Evolutionary conservation across 208 protist species (phyloP), one percentile per base, ranked within the genome.

Genomic region (Leishmania aethiopica): DNA sequence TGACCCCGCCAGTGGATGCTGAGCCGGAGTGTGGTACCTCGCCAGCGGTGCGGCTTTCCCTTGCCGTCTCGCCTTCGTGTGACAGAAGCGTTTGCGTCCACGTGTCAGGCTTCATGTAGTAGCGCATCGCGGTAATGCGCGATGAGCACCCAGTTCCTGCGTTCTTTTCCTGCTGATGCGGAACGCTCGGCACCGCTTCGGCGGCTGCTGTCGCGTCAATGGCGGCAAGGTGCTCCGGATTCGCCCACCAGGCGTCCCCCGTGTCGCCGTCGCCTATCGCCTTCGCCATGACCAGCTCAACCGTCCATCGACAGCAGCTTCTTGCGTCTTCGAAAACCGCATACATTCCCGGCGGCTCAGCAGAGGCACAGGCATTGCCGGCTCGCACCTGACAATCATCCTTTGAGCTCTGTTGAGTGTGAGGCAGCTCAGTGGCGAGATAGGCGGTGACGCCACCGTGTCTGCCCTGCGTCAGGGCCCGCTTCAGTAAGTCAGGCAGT

Each of bases 91-190:
- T 77, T 22, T 83, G 67, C 49, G 17, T 76, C 83, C 83, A 86
- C 35, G 83, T 83, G 45, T 77, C 67, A 5, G 59, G 66, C 57
- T 57, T 37, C 83, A 80, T 86, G 67, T 75, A 49, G 73, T 83
- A 80, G 28, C 62, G 75, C 35, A 70, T 19, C 17, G 37, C 53
- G 19, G 73, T 60, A 28, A 77, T 77, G 19, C 51, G 51, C 47
- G 53, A 74, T 32, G 40, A 55, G 70, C 70, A 51, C 28, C 45
- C 25, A 25, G 22, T 19, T 74, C 45, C 70, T 51, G 28, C 8
- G 25, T 11, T 35, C 40, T 53, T 7, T 32, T 53, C 70, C 25
- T 35, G 42, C 70, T 53, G 42, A 51, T 47, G n/a, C 11, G 45
- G 28, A 74, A 2, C 40, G 22, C 70, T 15, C 28, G 25, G 35